phyloP scores from a whole-genome alignment of 225 moss, liverwort and hornwort genomes.

The Thuidium tamariscinum region DNA sequence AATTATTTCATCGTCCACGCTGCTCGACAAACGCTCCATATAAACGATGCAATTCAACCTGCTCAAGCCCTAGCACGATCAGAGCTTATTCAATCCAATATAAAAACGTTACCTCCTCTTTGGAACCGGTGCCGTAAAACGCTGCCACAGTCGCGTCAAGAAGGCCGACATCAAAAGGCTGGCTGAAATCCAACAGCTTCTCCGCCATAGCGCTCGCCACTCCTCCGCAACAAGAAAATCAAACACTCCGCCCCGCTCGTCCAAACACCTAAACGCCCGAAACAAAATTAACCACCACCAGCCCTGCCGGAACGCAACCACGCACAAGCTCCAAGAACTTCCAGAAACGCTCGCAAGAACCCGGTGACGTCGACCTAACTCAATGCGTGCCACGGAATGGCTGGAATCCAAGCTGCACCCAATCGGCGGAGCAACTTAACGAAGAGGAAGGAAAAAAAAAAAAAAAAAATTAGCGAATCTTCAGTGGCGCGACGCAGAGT shows the following conservation, averaged over 20 bases:
- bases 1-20: background rate
- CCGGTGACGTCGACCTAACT: background rate
- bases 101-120: constrained; percentile 60
- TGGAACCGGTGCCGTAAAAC: constrained; percentile 96
- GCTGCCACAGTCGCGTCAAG: constrained; percentile 92
- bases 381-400: background rate
- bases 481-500: background rate
- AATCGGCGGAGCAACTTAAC: background rate
- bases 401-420: background rate
- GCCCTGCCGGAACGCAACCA: background rate
- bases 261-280: background rate
- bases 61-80: background rate
- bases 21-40: background rate
- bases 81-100: background rate
- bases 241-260: background rate
- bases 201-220: constrained; percentile 61
- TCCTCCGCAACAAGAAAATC: background rate
- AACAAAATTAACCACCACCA: background rate
- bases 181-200: constrained; percentile 94
- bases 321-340: background rate
- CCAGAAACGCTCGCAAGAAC: constrained; percentile 2
- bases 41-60: background rate
- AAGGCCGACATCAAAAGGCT: constrained; percentile 91
- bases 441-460: background rate
- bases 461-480: background rate